Evolutionary conservation across 768 basidiomycete species (phyloP).

Genomic region (Naganishia antarctica): DNA sequence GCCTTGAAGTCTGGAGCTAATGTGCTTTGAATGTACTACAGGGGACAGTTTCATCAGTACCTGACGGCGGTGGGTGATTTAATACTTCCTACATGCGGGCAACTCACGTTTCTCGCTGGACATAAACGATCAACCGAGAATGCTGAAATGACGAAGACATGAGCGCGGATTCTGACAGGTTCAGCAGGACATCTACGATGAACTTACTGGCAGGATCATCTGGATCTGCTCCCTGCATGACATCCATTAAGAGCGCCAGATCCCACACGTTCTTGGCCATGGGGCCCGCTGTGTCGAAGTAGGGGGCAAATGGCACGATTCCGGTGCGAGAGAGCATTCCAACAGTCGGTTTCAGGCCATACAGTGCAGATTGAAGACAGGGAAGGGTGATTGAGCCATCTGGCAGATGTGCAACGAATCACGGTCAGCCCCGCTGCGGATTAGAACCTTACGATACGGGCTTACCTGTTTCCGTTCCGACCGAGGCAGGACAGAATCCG

Average conservation of each 20-base stretch:
- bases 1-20: background rate
- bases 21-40: conserved; percentile 22
- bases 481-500: conserved; percentile 27
- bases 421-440: too few relatives aligned
- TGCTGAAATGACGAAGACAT: background rate
- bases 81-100: background rate
- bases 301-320: conserved; percentile 25
- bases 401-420: background rate
- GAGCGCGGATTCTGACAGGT: background rate
- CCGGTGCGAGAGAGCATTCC: conserved; percentile 28
- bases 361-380: conserved; percentile 31
- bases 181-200: background rate
- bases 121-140: background rate
- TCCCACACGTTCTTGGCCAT: conserved; percentile 27
- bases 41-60: background rate
- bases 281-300: conserved; percentile 24
- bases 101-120: background rate
- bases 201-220: conserved; percentile 17
- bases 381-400: conserved; percentile 26
- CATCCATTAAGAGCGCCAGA: conserved; percentile 26
- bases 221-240: conserved; percentile 11
- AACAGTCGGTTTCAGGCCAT: conserved; percentile 35
- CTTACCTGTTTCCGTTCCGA: conserved; percentile 27
- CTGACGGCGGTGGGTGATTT: too few relatives aligned
- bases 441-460: too few relatives aligned